Conservation (phyloP, 129 eudicot species). For the Smallanthus sonchifolius region DNA sequence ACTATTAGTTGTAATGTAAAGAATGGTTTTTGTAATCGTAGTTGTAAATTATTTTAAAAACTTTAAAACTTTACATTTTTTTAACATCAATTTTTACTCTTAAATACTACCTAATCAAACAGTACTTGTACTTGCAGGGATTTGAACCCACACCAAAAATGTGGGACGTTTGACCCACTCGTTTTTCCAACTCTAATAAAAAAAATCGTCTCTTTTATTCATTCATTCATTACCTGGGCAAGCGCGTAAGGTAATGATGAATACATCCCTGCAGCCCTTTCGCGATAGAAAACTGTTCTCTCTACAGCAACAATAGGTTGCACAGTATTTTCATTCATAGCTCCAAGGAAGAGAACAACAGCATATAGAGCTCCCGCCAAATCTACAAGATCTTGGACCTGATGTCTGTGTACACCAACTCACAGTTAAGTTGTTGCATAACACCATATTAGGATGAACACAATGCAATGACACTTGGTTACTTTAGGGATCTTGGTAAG, state of each 20-base stretch:
- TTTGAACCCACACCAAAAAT: too few relatives aligned
- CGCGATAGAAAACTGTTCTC: slow-evolving; percentile 12
- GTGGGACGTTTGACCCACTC: background rate
- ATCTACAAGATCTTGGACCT: slow-evolving; percentile 6
- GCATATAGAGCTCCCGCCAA: slow-evolving; percentile 1
- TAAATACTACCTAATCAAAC: too few relatives aligned
- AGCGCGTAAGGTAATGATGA: slow-evolving; percentile 14
- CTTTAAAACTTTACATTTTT: too few relatives aligned
- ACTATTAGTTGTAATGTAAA: background rate
- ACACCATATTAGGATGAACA: background rate
- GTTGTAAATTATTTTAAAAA: background rate
- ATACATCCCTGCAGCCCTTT: slow-evolving; percentile 25
- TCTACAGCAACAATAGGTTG: slow-evolving; percentile 7
- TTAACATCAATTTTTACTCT: too few relatives aligned
- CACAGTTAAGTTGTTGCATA: background rate
- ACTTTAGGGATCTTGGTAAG: background rate
- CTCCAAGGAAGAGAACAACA: background rate
- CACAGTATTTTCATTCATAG: background rate
- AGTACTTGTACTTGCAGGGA: too few relatives aligned
- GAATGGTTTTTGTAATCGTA: background rate
- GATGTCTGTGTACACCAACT: slow-evolving; percentile 2
- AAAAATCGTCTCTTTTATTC: background rate
- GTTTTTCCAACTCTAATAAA: background rate
- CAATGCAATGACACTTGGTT: background rate
- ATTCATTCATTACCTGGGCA: background rate